Evolutionary conservation across 352 stramenopile genomes (phyloP), one percentile per base, ranked within the genome.

Genomic region (Phytophthora parvispora): DNA sequence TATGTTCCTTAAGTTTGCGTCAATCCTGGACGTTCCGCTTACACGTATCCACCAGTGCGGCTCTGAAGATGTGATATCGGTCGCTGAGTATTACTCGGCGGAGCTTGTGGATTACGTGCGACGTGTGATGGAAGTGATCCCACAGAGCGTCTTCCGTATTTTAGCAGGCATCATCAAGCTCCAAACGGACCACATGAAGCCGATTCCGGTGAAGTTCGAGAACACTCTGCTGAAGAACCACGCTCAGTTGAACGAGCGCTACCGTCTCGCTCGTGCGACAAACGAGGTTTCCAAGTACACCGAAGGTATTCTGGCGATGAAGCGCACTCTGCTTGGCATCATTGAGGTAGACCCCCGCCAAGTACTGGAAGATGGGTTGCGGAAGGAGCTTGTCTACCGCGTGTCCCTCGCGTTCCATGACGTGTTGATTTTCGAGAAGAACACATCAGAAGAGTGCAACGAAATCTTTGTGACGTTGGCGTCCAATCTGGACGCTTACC

Each of bases 221-320:
- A 97, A 95, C 51, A 97, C 87, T 6, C 72, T 97, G 49, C 82
- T 99, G 45, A 97, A 97, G 74, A 93, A 97, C 52, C 94, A 96
- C 53, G 87, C 95, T 15, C 94, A 98, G 70, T 72, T 98, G 8
- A 97, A 97, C 56, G 89, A 97, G 57, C 94, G 96, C 22, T 98
- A 98, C 74, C 87, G 97, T 47, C 80, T 99, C 31, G 89, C 95
- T 2, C 91, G 95, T 50, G 92, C 97, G 20, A 98, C 96, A 12
- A 97, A 99, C 64, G 88, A 98, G 79, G 92, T 99, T 60, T 98
- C 91, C 48, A 97, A 98, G 64, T 99, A 99, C 75, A 98, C 95
- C 1, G 93, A 99, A 77, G 97, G 90, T 56, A 98, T 99, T 56
- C 70, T 99, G 50, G 91, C 91, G 3, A 99, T 99, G 97, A 97